Conservation (phyloP, 257 asterid species). For the Salvia rosmarinus region DNA sequence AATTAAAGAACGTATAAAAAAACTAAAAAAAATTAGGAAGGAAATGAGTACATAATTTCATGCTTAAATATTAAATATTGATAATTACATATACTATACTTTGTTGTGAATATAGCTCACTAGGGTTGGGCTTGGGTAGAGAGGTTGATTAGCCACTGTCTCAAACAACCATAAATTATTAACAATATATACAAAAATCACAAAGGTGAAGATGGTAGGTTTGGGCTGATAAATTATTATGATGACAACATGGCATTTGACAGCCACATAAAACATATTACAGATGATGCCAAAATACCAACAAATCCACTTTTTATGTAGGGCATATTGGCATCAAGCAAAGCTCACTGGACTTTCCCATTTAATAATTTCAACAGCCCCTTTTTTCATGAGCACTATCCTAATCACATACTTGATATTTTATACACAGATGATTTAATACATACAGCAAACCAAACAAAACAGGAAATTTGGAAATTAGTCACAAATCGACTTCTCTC, state of each 20-base stretch:
- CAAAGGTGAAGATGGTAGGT: conserved; percentile 22
- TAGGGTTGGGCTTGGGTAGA: neutral
- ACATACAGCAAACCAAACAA: conserved; percentile 35
- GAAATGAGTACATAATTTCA: no score
- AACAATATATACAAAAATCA: neutral
- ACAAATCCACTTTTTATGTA: conserved; percentile 10
- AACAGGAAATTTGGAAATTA: conserved; percentile 6
- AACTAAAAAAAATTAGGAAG: no score
- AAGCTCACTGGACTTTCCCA: conserved; percentile 7
- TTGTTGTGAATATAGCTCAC: neutral
- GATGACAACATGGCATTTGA: conserved; percentile 31
- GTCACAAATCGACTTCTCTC: neutral
- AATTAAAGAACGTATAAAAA: no score
- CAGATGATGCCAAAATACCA: conserved; percentile 33
- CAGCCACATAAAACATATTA: conserved; percentile 31
- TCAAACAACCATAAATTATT: neutral
- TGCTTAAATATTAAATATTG: no score
- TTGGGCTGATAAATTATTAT: conserved; percentile 28
- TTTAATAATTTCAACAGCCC: conserved; percentile 27
- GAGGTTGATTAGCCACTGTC: neutral
- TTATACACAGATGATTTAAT: conserved; percentile 8
- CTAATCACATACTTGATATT: conserved; percentile 30
- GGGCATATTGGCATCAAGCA: conserved; percentile 24
- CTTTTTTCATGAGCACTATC: conserved; percentile 10
- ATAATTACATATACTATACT: no score